Base-by-base conservation (phyloP, 2,329 filamentous ascomycete species). In the Colletotrichum filicis region DNA sequence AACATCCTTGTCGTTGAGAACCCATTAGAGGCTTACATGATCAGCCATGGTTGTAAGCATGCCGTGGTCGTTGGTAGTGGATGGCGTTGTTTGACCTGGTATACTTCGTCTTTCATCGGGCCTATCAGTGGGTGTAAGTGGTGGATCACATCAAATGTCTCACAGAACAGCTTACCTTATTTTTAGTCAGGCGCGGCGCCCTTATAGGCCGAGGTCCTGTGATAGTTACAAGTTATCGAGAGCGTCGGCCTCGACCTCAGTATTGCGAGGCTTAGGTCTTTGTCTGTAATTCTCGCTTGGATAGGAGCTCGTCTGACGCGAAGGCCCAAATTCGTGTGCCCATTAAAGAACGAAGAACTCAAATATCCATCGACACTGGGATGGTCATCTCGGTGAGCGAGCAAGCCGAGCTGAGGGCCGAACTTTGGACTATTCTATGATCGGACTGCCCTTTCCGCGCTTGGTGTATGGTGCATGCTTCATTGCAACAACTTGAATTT, bases 241-340 rank as follows among this genome's bases (percentile, higher is more conserved):
- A 77, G 95, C 92, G 77, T 94, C 92, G 58, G 95, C 88, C 72
- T 91, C 90, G 76, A 95, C 95, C 74, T 90, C 89, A 16, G 95
- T 91, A 74, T 95, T 95, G 22, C 88, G 88, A 0, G 93, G 92
- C 1, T 92, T 5, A 93, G 84, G 76, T 93, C 92, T 9, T 89
- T 92, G 35, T 90, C 91, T 61, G 87, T 86, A 37, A 93, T 85
- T 72, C 87, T 81, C 11, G 91, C 2, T 85, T 77, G 14, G 91
- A 91, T 73, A 91, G 92, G 60, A 84, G 78, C 75, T 91, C 88
- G 76, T 89, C 90, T 83, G 94, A 88, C 77, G 92, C 89, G 66
- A 94, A 90, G 12, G 91, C 90, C 91, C 90, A 92, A 75, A 90
- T 87, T 1, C 85, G 85, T 4, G 81, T 82, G 4, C 85, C 85